Percentiles rank a stretch among this genome's conserved stretches.
These are phyloP conservation scores for Austroboletus niveus DNA, from an alignment of 1,284 basidiomycete genomes.

Conservation along the genomic window DNA sequence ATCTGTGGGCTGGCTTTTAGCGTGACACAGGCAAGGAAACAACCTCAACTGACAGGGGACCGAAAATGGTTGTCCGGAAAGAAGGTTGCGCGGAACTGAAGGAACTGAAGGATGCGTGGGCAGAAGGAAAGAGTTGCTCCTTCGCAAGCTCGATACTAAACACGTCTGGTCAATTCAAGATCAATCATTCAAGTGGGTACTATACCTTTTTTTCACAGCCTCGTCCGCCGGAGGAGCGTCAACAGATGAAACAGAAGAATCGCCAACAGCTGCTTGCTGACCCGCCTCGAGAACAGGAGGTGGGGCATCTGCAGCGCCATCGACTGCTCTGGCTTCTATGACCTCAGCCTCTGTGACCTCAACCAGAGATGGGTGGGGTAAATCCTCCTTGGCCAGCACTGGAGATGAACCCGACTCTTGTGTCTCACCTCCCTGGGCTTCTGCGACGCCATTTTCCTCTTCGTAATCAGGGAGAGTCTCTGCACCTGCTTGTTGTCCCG, in stretches of 20 bases:
- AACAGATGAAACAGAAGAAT: neutral
- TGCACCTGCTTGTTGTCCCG: slow-evolving; percentile 40
- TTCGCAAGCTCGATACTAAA: slow-evolving; percentile 41
- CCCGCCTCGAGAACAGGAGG: neutral
- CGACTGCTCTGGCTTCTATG: slow-evolving; percentile 3
- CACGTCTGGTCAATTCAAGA: slow-evolving; percentile 4
- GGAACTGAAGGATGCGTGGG: slow-evolving; percentile 15
- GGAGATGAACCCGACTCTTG: neutral
- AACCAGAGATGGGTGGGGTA: neutral
- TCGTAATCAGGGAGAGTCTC: slow-evolving; percentile 55
- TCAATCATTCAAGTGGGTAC: neutral
- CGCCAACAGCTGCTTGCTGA: slow-evolving; percentile 1
- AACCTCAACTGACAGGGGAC: slow-evolving; percentile 46
- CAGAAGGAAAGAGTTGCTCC: slow-evolving; percentile 45
- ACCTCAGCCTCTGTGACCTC: slow-evolving; percentile 3
- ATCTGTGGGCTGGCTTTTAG: slow-evolving; percentile 24
- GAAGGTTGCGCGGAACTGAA: slow-evolving; percentile 22
- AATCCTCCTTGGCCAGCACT: slow-evolving; percentile 1
- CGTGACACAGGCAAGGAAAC: neutral
- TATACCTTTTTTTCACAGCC: slow-evolving; percentile 27
- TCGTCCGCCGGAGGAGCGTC: slow-evolving; percentile 10
- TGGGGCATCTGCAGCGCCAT: slow-evolving; percentile 1
- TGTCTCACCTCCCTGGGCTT: slow-evolving; percentile 6
- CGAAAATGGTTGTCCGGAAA: slow-evolving; percentile 51
- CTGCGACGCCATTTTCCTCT: slow-evolving; percentile 36